Percentiles rank a stretch among this genome's conserved stretches.
These are phyloP conservation scores for Apiospora hydei DNA, from an alignment of 2,329 filamentous ascomycete genomes.

Conservation along the genomic window DNA sequence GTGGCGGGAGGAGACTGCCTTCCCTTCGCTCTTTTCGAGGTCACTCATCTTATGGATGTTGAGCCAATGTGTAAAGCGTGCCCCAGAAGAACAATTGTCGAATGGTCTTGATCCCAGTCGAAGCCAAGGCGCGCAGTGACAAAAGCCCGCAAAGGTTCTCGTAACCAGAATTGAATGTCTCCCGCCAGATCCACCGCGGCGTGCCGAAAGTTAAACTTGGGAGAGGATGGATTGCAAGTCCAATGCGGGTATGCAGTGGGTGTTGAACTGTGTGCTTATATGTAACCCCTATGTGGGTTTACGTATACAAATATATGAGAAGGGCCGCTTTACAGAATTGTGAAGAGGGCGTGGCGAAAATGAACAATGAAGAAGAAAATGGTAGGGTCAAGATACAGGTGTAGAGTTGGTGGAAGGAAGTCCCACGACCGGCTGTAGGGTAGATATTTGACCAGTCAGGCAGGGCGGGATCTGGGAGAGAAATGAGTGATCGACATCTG, in stretches of 20 bases:
- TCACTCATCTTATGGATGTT: slow-evolving; percentile 36
- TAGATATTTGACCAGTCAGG: not conserved
- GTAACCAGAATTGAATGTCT: not conserved
- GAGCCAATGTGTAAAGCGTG: not conserved
- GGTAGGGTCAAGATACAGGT: too few species aligned
- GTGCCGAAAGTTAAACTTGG: not conserved
- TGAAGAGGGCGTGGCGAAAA: not conserved
- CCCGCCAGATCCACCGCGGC: not conserved
- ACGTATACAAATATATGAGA: not conserved
- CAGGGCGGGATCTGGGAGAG: not conserved
- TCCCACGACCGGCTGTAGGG: not conserved
- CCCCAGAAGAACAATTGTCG: not conserved
- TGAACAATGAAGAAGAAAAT: not conserved
- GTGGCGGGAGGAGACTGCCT: not conserved
- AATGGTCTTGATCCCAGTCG: not conserved
- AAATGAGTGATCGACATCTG: not conserved
- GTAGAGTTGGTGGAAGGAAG: not conserved
- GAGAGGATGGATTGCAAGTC: not conserved
- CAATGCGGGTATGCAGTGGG: not conserved
- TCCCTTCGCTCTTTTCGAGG: slow-evolving; percentile 35
- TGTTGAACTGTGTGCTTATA: not conserved
- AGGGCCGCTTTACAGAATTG: not conserved
- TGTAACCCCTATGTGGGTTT: not conserved
- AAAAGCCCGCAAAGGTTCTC: slow-evolving; percentile 11
- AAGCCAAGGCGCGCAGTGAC: not conserved